A percentile compares a stretch with the other conserved stretches of the same genome.
phyloP scores from a whole-genome alignment of 169 alveolate species.

The Plasmodium vinckei region DNA sequence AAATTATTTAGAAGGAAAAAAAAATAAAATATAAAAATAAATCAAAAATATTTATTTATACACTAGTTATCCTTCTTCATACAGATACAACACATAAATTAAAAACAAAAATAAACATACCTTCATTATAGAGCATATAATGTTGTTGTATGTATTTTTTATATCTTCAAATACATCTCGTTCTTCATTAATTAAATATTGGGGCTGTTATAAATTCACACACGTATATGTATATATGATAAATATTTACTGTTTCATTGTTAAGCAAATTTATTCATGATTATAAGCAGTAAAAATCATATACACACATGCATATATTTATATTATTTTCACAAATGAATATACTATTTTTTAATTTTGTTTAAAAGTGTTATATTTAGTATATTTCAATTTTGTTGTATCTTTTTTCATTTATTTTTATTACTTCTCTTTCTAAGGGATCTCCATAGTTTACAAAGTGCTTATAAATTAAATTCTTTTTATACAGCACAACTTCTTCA shows the following conservation, averaged over 20 bases:
- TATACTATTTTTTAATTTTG: neutral
- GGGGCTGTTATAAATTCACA: neutral
- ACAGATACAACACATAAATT: neutral
- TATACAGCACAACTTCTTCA: constrained; percentile 54
- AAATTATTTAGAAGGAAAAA: neutral
- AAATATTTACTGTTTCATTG: neutral
- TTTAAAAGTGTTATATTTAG: too few relatives aligned
- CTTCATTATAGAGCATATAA: constrained; percentile 56
- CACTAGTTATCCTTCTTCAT: too few relatives aligned
- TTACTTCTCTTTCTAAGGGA: constrained; percentile 33
- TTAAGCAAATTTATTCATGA: neutral
- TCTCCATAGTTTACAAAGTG: constrained; percentile 40
- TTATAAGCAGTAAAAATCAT: neutral
- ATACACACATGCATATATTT: neutral
- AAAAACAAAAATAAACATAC: neutral
- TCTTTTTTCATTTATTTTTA: neutral
- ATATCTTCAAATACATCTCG: constrained; percentile 41
- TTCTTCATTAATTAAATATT: constrained; percentile 45
- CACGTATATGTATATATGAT: neutral
- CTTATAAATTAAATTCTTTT: constrained; percentile 31
- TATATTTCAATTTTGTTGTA: neutral
- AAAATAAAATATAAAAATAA: neutral
- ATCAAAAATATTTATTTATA: too few relatives aligned
- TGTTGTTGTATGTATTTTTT: constrained; percentile 12
- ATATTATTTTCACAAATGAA: neutral